Evolutionary conservation across 1,284 basidiomycete genomes (phyloP), one percentile per base, ranked within the genome.

Genomic region (Sphaerobolus stellatus): DNA sequence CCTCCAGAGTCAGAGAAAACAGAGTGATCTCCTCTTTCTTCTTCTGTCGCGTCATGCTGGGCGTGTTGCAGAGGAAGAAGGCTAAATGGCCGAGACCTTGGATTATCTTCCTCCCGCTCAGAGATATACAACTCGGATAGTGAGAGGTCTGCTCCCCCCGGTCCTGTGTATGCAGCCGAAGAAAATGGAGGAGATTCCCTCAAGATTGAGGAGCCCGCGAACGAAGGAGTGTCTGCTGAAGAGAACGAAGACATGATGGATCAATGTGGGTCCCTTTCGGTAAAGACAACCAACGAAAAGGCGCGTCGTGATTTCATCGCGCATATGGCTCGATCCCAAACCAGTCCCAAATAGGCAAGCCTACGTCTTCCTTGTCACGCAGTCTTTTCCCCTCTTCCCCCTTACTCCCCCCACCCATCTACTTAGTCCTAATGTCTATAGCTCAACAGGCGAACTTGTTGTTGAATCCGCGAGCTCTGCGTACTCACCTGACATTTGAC

Each of bases 401-500:
- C n/a, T n/a, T n/a, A n/a, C n/a, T n/a, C n/a, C n/a, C n/a, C n/a
- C n/a, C n/a, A n/a, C n/a, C n/a, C n/a, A n/a, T n/a, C n/a, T n/a
- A n/a, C n/a, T n/a, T n/a, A n/a, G n/a, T n/a, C n/a, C n/a, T n/a
- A n/a, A n/a, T n/a, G n/a, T n/a, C n/a, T n/a, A n/a, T n/a, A n/a
- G n/a, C n/a, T n/a, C n/a, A n/a, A n/a, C n/a, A n/a, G n/a, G n/a
- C n/a, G n/a, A n/a, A n/a, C n/a, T n/a, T n/a, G n/a, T n/a, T n/a
- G n/a, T n/a, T n/a, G n/a, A n/a, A 41, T n/a, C 6, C 25, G 9
- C 40, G 25, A n/a, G 20, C 31, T 6, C 54, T 60, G 8, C 52
- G 63, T 0, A 61, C 34, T 7, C 49, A 56, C 13, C 30, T 66
- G 14, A 68, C 69, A 16, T 66, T 70, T 56, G 81, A 88, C 43